Evolutionary conservation across 768 basidiomycete species (phyloP), one percentile per base, ranked within the genome.

Genomic region (Plicaturopsis crispa): DNA sequence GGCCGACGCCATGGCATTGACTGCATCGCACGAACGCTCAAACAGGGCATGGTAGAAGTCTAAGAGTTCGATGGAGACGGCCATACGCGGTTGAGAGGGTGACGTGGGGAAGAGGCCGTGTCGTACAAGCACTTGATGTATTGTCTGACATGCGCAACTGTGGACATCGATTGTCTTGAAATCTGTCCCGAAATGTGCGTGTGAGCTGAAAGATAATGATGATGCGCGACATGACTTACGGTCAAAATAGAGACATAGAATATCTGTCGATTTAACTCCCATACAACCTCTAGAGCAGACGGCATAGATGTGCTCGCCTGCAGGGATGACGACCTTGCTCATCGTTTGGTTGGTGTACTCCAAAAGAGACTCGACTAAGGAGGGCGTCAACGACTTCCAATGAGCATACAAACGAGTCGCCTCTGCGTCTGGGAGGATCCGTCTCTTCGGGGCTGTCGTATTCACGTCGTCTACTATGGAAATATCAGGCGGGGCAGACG

Each of bases 1-100:
- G 0, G 58, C 54, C 11, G 33, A 28, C 0, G 60, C 46, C 20
- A 59, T 28, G 1, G 49, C 59, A 30, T 54, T 50, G 24, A 65
- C 46, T 3, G 62, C 62, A 38, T 67, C 54, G 14, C 62, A 65
- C 0, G 65, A 62, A 0, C 50, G 43, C 38, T 66, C 55, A 30
- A 67, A 67, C 1, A 65, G 41, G 2, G 55, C 49, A 1, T 31
- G 39, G 38, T 62, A 65, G 36, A 65, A 62, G 1, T 56, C 43
- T 0, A 65, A 40, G 1, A 65, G 44, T 4, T 60, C 50, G 2
- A 63, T 43, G 0, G 53, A 55, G 10, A 55, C 40, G 0, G 43
- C 46, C 31, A 50, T 42, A 2, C 35, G 34, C 1, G 55, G 48
- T 21, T 48, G 44, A 4, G 42, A 36, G 0, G 23, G 63, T 44